Base-by-base conservation (phyloP, 2,329 filamentous ascomycete genomes). In the Lachnellula hyalina region DNA sequence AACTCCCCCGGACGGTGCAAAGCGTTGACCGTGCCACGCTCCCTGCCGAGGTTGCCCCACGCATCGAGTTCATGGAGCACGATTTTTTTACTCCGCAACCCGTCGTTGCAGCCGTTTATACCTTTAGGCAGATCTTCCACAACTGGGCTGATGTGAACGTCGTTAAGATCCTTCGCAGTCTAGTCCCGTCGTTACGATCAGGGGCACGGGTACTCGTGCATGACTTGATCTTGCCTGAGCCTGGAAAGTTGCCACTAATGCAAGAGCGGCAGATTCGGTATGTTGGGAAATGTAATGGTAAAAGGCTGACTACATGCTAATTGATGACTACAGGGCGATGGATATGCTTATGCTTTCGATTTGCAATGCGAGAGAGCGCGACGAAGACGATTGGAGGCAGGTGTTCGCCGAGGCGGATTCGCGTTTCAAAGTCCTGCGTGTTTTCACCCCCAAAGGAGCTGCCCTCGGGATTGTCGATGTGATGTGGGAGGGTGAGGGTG, bases 361-460 rank as follows among this genome's bases (percentile, higher is more conserved):
- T 6, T 78, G 78, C 52, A 80, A 77, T 56, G 72, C 72, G 2
- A 72, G 73, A 58, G 78, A 81, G 66, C 69, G 77, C 17, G 70
- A 72, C 0, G 71, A 72, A 0, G 68, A 72, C 19, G 74, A 72
- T 5, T 81, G 77, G 74, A 72, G 70, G 61, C 65, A 65, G 11
- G 65, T 80, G 6, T 78, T 79, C 53, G 63, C 61, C 50, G 63
- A 68, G 34, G 76, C 77, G 5, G 77, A 80, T 58, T 68, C 74
- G 61, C 62, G 76, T 17, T 79, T 74, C 32, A 73, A 69, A 58
- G 74, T 71, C 15, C 73, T 80, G 5, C 83, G 83, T 67, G 82
- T 86, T 6, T 70, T 67, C n/a, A 79, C 83, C 11, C 78, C 85
- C 58, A 80, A 85, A 67, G 78, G 17, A 21, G 49, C 47, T 17